These are phyloP conservation scores for Casaregolazyma suthepensis DNA, from an alignment of 1,139 yeast genomes.

Conservation along the genomic window DNA sequence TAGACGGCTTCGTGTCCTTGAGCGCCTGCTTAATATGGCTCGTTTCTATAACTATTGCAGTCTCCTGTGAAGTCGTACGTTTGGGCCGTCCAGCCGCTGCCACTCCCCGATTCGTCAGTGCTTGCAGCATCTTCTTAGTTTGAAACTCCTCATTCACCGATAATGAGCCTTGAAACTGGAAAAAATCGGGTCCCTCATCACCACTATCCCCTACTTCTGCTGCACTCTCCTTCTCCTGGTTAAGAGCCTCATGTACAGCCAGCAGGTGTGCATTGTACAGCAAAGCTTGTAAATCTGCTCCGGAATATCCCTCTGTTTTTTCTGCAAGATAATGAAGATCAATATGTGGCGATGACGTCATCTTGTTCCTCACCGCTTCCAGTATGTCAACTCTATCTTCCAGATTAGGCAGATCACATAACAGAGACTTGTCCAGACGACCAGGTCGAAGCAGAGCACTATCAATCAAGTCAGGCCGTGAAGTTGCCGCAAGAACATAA, in stretches of 20 bases:
- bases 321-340: constrained; percentile 52
- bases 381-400: constrained; percentile 73
- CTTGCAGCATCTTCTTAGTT: constrained; percentile 44
- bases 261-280: constrained; percentile 87
- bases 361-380: constrained; percentile 45
- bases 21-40: constrained; percentile 60
- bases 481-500: constrained; percentile 92
- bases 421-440: constrained; percentile 82
- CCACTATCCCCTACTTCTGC: constrained; percentile 32
- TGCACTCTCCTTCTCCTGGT: constrained; percentile 30
- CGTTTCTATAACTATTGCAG: constrained; percentile 40
- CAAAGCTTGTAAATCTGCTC: constrained; percentile 92
- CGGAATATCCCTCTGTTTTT: constrained; percentile 72
- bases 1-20: constrained; percentile 78
- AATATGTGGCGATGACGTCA: constrained; percentile 41
- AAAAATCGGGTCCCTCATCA: constrained; percentile 30
- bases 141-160: constrained; percentile 38
- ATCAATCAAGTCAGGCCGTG: constrained; percentile 92
- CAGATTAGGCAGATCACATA: constrained; percentile 77
- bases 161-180: constrained; percentile 35
- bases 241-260: constrained; percentile 77
- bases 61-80: background rate
- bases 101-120: constrained; percentile 18
- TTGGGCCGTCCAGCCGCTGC: background rate
- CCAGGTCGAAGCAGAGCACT: constrained; percentile 95